Evolutionary conservation across 139 green algal species (phyloP).

Genomic region (Coelastrella sp.): DNA sequence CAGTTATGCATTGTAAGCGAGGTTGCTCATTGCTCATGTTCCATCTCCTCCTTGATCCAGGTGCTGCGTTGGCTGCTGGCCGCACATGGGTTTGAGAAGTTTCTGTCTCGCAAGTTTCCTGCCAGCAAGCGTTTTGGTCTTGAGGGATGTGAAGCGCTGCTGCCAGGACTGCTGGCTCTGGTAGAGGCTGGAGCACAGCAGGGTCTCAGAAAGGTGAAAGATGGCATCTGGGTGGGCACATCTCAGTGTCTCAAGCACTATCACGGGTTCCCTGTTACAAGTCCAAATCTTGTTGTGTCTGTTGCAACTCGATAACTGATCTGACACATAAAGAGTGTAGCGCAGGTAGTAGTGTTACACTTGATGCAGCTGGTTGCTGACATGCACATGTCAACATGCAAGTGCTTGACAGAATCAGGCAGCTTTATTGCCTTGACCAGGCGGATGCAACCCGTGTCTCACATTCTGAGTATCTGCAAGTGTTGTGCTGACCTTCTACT

Average conservation of each 20-base stretch:
- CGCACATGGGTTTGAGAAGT: slow-evolving; percentile 68
- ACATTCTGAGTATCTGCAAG: too few species aligned
- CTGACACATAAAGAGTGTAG: too few species aligned
- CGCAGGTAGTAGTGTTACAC: too few species aligned
- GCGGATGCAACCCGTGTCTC: too few species aligned
- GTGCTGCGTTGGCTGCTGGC: slow-evolving; percentile 42
- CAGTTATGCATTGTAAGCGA: not conserved
- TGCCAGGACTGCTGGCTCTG: slow-evolving; percentile 61
- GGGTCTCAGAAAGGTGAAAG: slow-evolving; percentile 17
- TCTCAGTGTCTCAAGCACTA: not conserved
- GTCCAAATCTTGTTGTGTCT: too few species aligned
- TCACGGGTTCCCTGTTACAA: too few species aligned
- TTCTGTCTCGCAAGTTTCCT: slow-evolving; percentile 71
- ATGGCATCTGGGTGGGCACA: not conserved
- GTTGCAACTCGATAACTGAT: too few species aligned
- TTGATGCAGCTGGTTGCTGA: too few species aligned
- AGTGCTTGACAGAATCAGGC: too few species aligned
- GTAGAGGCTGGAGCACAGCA: slow-evolving; percentile 38
- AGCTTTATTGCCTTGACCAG: too few species aligned
- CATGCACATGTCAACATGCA: too few species aligned
- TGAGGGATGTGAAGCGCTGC: slow-evolving; percentile 74
- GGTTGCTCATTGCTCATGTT: not conserved
- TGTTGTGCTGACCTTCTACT: not conserved
- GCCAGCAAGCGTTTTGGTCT: slow-evolving; percentile 75
- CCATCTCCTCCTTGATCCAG: not conserved